phyloP scores from a whole-genome alignment of 352 stramenopile genomes.

The Saprolegnia parasitica region DNA sequence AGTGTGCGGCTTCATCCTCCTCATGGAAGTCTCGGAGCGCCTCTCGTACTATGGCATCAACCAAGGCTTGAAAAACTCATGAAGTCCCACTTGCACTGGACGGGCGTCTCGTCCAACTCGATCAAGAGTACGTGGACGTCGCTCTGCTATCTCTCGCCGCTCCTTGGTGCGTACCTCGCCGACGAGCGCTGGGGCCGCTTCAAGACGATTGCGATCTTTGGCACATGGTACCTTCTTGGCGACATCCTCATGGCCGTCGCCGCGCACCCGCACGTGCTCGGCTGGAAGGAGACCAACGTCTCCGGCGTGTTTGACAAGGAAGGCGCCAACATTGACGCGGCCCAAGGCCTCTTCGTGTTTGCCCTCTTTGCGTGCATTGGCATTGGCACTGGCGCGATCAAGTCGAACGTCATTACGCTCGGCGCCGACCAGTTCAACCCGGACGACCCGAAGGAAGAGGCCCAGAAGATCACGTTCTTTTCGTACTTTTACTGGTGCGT shows the following conservation, averaged over 20 bases:
- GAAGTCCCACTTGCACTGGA: conserved; percentile 48
- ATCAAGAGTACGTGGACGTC: conserved; percentile 69
- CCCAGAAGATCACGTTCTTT: conserved; percentile 64
- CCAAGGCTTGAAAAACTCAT: conserved; percentile 63
- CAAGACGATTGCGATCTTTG: conserved; percentile 53
- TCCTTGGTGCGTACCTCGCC: conserved; percentile 53
- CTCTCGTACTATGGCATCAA: conserved; percentile 56
- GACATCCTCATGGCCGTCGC: conserved; percentile 58
- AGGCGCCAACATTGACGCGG: conserved; percentile 4
- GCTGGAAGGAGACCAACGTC: conserved; percentile 29
- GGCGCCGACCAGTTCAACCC: conserved; percentile 61
- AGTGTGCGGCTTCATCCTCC: conserved; percentile 56
- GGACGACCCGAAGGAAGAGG: conserved; percentile 35
- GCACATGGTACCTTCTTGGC: conserved; percentile 56
- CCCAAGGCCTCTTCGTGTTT: conserved; percentile 45
- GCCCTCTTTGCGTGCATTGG: conserved; percentile 50
- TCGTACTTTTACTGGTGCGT: conserved; percentile 77
- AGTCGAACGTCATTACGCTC: conserved; percentile 54
- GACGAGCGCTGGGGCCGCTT: conserved; percentile 62
- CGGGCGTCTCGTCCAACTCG: conserved; percentile 44
- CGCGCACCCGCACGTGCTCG: conserved; percentile 48
- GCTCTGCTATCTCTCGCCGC: conserved; percentile 51
- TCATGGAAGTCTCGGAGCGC: conserved; percentile 58
- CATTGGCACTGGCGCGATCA: conserved; percentile 48
- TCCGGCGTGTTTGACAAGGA: conserved; percentile 35